Conservation (phyloP, 805 yeast genomes). For the Yarrowia sp. region DNA sequence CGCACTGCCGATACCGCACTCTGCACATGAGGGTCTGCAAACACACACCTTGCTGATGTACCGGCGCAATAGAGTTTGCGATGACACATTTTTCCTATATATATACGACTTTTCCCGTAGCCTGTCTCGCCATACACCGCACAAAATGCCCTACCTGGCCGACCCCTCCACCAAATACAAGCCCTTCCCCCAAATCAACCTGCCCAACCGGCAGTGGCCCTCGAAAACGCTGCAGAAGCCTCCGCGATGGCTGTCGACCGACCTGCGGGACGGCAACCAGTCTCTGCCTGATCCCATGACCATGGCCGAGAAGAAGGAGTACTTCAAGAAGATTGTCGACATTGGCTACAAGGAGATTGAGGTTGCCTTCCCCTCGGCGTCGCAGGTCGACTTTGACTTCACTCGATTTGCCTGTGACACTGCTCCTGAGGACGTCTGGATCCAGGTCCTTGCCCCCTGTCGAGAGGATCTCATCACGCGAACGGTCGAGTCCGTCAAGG, state of each 20-base stretch:
- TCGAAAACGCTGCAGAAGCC: constrained; percentile 53
- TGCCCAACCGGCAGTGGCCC: constrained; percentile 74
- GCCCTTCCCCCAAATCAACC: constrained; percentile 52
- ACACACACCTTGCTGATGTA: constrained; percentile 7
- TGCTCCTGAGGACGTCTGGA: constrained; percentile 73
- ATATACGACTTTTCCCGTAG: not conserved
- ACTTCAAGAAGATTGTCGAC: constrained; percentile 64
- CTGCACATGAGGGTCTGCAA: not conserved
- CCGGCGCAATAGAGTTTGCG: constrained; percentile 4
- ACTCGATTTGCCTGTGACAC: constrained; percentile 70
- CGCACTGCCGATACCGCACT: constrained; percentile 3
- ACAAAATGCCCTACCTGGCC: constrained; percentile 9
- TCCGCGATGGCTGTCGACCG: constrained; percentile 83
- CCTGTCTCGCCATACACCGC: not conserved
- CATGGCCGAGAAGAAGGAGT: constrained; percentile 69
- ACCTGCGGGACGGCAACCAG: constrained; percentile 81
- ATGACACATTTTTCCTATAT: constrained; percentile 20
- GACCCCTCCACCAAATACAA: constrained; percentile 48
- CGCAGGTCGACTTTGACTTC: constrained; percentile 77
- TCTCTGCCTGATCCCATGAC: constrained; percentile 85
- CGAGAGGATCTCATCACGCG: constrained; percentile 69
- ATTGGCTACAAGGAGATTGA: constrained; percentile 81
- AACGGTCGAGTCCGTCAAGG: constrained; percentile 68
- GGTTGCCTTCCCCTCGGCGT: constrained; percentile 78
- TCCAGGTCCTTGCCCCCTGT: constrained; percentile 75